A percentile compares a stretch with the other conserved stretches of the same genome.
Evolutionary conservation across 2,329 filamentous ascomycete genomes (phyloP).

Genomic region (Penicillium palitans): DNA sequence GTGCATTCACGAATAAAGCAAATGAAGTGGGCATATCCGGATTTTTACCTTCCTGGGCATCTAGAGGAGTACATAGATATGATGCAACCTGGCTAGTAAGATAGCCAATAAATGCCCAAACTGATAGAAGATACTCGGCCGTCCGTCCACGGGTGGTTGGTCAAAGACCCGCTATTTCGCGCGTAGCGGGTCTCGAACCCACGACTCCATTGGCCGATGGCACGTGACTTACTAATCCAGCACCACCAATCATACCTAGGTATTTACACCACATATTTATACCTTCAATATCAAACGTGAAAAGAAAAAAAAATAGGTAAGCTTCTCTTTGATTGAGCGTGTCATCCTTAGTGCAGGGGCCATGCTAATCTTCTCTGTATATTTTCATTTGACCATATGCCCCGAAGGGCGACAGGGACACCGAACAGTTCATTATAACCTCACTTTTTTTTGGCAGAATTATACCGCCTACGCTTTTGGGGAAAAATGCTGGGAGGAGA

Average conservation of each 20-base stretch:
- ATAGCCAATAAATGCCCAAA: background rate
- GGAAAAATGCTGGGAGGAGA: no score
- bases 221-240: background rate
- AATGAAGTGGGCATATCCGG: background rate
- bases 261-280: background rate
- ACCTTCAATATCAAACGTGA: background rate
- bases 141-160: no score
- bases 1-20: background rate
- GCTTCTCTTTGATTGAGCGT: constrained; percentile 80
- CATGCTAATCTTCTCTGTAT: constrained; percentile 81
- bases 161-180: background rate
- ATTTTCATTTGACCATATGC: constrained; percentile 65
- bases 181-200: background rate
- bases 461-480: background rate
- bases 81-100: background rate
- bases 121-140: background rate
- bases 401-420: constrained; percentile 40
- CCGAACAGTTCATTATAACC: constrained; percentile 25
- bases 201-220: background rate
- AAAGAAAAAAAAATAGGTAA: constrained; percentile 56
- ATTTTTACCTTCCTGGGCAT: background rate
- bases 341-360: constrained; percentile 91
- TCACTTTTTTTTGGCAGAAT: background rate
- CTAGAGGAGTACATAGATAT: background rate
- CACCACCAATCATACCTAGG: background rate